phyloP scores from a whole-genome alignment of 2,329 filamentous ascomycete species.

The Talaromyces sp. region DNA sequence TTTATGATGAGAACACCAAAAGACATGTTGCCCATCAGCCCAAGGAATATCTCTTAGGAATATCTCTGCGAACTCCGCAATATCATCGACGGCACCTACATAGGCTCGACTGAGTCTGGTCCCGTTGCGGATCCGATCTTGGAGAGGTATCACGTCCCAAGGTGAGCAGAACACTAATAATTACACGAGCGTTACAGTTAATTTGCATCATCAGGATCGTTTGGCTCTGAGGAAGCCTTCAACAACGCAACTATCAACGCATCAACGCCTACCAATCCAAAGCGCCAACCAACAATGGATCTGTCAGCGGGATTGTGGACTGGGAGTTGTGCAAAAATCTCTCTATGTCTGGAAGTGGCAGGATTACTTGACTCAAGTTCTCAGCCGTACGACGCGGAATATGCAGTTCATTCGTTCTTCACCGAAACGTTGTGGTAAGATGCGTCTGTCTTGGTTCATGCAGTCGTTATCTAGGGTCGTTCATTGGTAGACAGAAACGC shows the following conservation, averaged over 20 bases:
- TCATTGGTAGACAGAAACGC: too few relatives aligned
- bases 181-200: background rate
- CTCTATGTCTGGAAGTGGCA: constrained; percentile 24
- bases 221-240: constrained; percentile 15
- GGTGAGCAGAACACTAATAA: background rate
- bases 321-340: constrained; percentile 32
- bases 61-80: background rate
- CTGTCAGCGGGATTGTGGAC: constrained; percentile 28
- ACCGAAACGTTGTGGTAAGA: background rate
- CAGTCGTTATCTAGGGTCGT: too few relatives aligned
- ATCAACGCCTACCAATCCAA: too few relatives aligned
- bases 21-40: background rate
- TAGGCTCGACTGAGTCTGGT: background rate
- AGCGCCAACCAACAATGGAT: constrained; percentile 18
- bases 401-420: background rate
- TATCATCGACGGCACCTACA: background rate
- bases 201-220: background rate
- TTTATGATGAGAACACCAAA: background rate
- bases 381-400: constrained; percentile 15
- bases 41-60: background rate
- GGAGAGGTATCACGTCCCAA: background rate
- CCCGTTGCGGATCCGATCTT: background rate
- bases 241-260: constrained; percentile 19
- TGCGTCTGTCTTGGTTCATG: background rate
- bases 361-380: constrained; percentile 28